A percentile compares a stretch with the other conserved stretches of the same genome.
Evolutionary conservation across 148 eudicot species (phyloP).

Genomic region (Rhododendron griersonianum): DNA sequence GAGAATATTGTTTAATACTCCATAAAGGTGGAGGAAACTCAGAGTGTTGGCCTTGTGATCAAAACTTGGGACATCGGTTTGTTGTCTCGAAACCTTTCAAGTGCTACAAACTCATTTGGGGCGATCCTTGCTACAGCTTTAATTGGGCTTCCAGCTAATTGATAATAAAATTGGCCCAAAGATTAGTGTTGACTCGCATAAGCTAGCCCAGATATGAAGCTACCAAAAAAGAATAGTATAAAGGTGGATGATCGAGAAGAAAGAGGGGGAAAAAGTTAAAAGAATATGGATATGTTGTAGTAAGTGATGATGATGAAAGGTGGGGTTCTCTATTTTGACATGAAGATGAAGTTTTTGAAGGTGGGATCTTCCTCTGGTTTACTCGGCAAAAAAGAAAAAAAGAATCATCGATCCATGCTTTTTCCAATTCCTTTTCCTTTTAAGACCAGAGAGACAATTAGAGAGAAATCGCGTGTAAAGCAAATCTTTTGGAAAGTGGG

Average conservation of each 20-base stretch:
- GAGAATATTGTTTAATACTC: background rate
- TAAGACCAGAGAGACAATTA: background rate
- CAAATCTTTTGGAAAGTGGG: background rate
- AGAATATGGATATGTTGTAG: slow-evolving; percentile 21
- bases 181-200: background rate
- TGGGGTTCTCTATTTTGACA: slow-evolving; percentile 31
- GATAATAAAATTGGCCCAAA: too few relatives aligned
- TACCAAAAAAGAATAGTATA: background rate
- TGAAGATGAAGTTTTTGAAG: slow-evolving; percentile 20
- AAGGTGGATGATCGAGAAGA: background rate
- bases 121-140: background rate
- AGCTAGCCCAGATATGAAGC: background rate
- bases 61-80: background rate
- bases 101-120: background rate
- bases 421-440: slow-evolving; percentile 11
- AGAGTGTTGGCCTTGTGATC: background rate
- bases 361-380: background rate
- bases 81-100: background rate
- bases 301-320: slow-evolving; percentile 15
- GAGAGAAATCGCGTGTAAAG: background rate
- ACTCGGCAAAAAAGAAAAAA: too few relatives aligned
- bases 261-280: slow-evolving; percentile 19
- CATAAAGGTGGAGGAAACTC: background rate
- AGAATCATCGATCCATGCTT: background rate
- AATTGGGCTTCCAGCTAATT: background rate